A percentile compares a stretch with the other conserved stretches of the same genome.
These are phyloP conservation scores for Lentithecium fluviatile DNA, from an alignment of 495 filamentous ascomycete genomes.

Conservation along the genomic window DNA sequence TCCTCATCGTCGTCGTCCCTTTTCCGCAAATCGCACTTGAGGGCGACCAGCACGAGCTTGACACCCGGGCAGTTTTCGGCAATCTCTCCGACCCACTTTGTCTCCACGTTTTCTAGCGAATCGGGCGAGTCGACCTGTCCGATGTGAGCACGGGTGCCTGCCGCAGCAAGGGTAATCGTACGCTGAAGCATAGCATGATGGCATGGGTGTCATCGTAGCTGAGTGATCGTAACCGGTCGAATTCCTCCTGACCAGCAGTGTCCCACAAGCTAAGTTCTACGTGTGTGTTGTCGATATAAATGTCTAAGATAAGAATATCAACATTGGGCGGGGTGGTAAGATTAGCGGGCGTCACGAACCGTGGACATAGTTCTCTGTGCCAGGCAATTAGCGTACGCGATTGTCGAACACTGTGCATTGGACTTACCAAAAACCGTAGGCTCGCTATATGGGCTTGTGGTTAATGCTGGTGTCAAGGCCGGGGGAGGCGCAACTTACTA, in stretches of 20 bases:
- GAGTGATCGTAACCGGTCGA: conserved; percentile 89
- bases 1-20: conserved; percentile 59
- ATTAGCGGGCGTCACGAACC: conserved; percentile 52
- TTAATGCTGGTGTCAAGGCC: not conserved
- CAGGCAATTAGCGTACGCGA: conserved; percentile 6
- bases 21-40: conserved; percentile 95
- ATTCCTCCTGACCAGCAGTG: conserved; percentile 98
- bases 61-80: conserved; percentile 95
- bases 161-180: conserved; percentile 37
- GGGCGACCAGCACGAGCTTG: conserved; percentile 89
- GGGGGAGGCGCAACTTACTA: conserved; percentile 59
- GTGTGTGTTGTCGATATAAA: conserved; percentile 94
- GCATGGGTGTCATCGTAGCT: conserved; percentile 98
- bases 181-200: conserved; percentile 97
- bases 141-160: not conserved
- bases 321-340: not conserved
- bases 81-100: conserved; percentile 97
- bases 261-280: conserved; percentile 98
- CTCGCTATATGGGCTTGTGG: conserved; percentile 54
- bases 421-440: conserved; percentile 85
- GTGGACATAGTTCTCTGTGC: conserved; percentile 93
- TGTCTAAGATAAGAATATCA: conserved; percentile 57
- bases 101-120: conserved; percentile 96
- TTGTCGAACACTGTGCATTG: not conserved
- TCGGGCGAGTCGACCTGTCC: conserved; percentile 82